Conservation (phyloP, 2,329 filamentous ascomycete genomes). For the Aspergillus persii region DNA sequence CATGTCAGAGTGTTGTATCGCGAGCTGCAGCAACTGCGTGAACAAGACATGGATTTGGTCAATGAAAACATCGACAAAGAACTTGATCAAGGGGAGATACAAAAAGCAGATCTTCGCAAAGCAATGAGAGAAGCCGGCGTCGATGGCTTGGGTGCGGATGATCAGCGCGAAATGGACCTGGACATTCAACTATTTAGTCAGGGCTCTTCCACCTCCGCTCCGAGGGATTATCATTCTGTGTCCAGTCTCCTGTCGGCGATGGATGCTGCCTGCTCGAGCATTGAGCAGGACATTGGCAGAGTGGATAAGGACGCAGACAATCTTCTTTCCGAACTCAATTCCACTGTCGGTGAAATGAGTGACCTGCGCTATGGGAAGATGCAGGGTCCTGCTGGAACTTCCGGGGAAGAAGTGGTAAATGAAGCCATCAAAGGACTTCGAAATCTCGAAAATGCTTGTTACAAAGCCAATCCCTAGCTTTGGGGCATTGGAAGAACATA, state of each 20-base stretch:
- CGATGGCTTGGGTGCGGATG: slow-evolving; percentile 30
- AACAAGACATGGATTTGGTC: slow-evolving; percentile 66
- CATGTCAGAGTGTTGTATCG: slow-evolving; percentile 71
- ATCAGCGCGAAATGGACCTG: slow-evolving; percentile 42
- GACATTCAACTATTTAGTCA: slow-evolving; percentile 61
- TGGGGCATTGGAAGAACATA: not conserved
- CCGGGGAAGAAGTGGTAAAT: slow-evolving; percentile 56
- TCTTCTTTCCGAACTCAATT: slow-evolving; percentile 61
- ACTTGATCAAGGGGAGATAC: slow-evolving; percentile 33
- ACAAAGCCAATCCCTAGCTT: slow-evolving; percentile 23
- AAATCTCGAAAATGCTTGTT: slow-evolving; percentile 63
- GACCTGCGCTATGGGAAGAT: slow-evolving; percentile 80
- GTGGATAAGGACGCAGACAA: slow-evolving; percentile 64
- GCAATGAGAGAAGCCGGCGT: slow-evolving; percentile 32
- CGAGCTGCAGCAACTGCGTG: slow-evolving; percentile 73
- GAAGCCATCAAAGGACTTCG: slow-evolving; percentile 67
- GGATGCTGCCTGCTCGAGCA: slow-evolving; percentile 61
- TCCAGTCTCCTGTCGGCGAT: slow-evolving; percentile 67
- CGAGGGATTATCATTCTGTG: slow-evolving; percentile 59
- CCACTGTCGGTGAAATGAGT: slow-evolving; percentile 70
- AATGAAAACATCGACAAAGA: slow-evolving; percentile 51
- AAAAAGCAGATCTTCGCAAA: slow-evolving; percentile 39
- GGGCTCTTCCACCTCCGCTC: slow-evolving; percentile 26
- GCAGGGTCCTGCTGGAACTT: slow-evolving; percentile 49
- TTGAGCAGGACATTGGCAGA: slow-evolving; percentile 66